Base-by-base conservation (phyloP, 257 asterid genomes). In the Jacaranda copaia region DNA sequence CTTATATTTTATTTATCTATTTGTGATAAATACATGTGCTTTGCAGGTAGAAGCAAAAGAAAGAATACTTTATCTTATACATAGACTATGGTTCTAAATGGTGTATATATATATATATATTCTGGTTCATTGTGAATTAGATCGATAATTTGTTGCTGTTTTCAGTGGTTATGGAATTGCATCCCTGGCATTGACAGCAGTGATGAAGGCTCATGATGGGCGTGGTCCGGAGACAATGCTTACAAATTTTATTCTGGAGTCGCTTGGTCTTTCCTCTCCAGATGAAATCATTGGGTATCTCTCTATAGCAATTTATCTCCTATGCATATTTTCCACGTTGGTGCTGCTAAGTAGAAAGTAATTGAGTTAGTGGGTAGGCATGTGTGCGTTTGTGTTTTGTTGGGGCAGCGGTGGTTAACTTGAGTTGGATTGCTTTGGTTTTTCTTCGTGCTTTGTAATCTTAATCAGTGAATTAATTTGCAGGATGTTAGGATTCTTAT, bases 101-200 rank as follows among this genome's bases (percentile, higher is more conserved):
- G n/a, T 48, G 10, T 73, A 13, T 57, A 15, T 39, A 9, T 36
- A 62, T 48, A 14, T 73, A 13, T 57, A 15, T 39, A 9, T 36
- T 62, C 36, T 48, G 38, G 25, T 59, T 36, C 58, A 70, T 10
- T 53, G 5, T 66, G 4, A 55, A 73, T 75, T 38, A 51, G 51
- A 63, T 36, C 32, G 13, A 36, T 61, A 20, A 58, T 36, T 40
- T 49, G 43, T 62, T 82, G 68, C 82, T 79, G 79, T 68, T 65
- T 87, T 80, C 94, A 92, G 99, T 85, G 99, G 98, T 81, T 89
- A 92, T 70, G 99, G 98, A 73, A 95, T 95, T 79, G 97, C 98
- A 79, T 94, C 99, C 84, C 93, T 53, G 81, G 99, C 92, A 68
- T 83, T 95, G 86, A 88, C 93, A 8, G 98, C 99, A 43, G 92